Evolutionary conservation across 106 monocot genomes (phyloP).

Genomic region (Phalaenopsis aphrodite): DNA sequence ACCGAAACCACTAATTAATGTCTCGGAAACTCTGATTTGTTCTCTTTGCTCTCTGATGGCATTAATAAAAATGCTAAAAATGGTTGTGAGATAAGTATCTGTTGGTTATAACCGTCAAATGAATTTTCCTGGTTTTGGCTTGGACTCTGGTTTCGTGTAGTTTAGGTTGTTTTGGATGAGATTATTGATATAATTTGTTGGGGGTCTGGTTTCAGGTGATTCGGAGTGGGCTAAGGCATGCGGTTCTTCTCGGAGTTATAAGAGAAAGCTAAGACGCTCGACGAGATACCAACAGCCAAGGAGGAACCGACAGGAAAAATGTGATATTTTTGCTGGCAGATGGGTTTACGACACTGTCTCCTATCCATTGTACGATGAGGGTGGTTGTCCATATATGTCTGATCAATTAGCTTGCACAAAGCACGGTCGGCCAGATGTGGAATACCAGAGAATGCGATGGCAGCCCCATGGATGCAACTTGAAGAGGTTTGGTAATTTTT

Average conservation of each 20-base stretch:
- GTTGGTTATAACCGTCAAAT: not conserved
- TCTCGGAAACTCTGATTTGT: not conserved
- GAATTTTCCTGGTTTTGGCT: not conserved
- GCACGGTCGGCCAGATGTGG: conserved; percentile 60
- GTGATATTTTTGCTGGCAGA: conserved; percentile 57
- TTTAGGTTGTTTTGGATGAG: not conserved
- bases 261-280: not conserved
- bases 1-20: not conserved
- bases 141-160: not conserved
- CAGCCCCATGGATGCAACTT: conserved; percentile 58
- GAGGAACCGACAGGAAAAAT: conserved; percentile 7
- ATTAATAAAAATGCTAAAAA: not conserved
- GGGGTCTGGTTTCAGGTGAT: conserved; percentile 18
- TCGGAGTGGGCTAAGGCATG: conserved; percentile 59
- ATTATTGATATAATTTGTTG: not conserved
- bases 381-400: conserved; percentile 69
- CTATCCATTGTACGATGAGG: conserved; percentile 55
- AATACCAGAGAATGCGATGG: conserved; percentile 79
- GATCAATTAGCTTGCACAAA: conserved; percentile 73
- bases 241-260: conserved; percentile 18
- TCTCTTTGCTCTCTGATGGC: not conserved
- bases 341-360: conserved; percentile 61
- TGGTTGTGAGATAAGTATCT: no score
- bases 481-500: conserved; percentile 37
- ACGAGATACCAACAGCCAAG: not conserved